A percentile compares a stretch with the other conserved stretches of the same genome.
Conservation (phyloP, 176 grass and related monocot genomes). For the Bothriochloa decipiens region DNA sequence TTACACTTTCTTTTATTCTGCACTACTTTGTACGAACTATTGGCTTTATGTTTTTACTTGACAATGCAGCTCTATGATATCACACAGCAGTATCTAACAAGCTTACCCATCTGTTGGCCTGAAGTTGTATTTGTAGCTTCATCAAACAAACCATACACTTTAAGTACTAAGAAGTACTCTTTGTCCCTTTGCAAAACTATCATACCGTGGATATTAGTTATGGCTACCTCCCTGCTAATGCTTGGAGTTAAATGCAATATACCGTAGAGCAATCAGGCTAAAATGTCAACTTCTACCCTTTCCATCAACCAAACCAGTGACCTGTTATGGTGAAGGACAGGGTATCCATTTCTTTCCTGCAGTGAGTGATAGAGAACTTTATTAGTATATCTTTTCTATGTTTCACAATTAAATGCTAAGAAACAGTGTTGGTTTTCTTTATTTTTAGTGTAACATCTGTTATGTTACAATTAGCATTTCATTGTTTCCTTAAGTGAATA, state of each 20-base stretch:
- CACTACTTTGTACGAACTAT: background rate
- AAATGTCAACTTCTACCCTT: conserved; percentile 13
- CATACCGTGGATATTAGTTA: conserved; percentile 23
- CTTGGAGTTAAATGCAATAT: conserved; percentile 25
- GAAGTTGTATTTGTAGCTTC: background rate
- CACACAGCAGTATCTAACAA: conserved; percentile 4
- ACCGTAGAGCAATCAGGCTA: conserved; percentile 20
- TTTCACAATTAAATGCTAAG: background rate
- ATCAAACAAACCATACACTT: background rate
- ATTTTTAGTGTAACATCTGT: background rate
- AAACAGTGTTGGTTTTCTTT: background rate
- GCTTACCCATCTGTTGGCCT: conserved; percentile 7
- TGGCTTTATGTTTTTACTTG: background rate
- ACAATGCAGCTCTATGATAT: conserved; percentile 1
- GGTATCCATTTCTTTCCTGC: conserved; percentile 12
- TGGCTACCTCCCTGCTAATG: conserved; percentile 4
- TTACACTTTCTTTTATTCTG: conserved; percentile 18
- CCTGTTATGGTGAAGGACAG: conserved; percentile 5
- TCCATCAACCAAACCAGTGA: background rate
- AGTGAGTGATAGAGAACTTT: background rate
- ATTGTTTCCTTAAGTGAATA: background rate
- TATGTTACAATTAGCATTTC: background rate
- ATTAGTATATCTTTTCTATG: background rate
- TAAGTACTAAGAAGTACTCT: conserved; percentile 16
- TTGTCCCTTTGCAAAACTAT: background rate